Percentiles rank a stretch among this genome's conserved stretches.
Conservation (phyloP, 75 land plant species). For the Picea glauca region DNA sequence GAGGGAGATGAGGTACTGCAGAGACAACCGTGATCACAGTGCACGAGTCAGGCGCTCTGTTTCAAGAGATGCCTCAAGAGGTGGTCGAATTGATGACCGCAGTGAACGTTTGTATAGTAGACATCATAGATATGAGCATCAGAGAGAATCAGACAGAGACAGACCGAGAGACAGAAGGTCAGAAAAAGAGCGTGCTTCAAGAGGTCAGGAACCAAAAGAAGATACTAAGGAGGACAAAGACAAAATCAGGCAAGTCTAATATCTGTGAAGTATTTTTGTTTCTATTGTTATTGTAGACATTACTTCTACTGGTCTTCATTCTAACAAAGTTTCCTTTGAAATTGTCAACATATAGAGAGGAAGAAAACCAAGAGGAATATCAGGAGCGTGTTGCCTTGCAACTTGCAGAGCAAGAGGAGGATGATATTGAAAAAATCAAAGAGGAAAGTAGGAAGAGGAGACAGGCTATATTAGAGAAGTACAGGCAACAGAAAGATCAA, state of each 20-base stretch:
- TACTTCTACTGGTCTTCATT: neutral
- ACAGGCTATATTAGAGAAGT: conserved; percentile 92
- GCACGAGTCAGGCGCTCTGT: neutral
- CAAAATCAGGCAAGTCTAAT: conserved; percentile 20
- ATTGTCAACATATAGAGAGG: conserved; percentile 42
- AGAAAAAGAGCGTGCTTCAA: neutral
- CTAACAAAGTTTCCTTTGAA: neutral
- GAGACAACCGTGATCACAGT: conserved; percentile 7
- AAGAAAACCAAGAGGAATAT: conserved; percentile 75
- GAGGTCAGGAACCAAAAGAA: neutral
- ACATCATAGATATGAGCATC: conserved; percentile 3
- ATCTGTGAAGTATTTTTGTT: neutral
- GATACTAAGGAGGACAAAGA: conserved; percentile 12
- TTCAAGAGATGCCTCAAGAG: conserved; percentile 4
- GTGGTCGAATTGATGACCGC: conserved; percentile 4
- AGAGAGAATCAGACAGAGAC: conserved; percentile 4
- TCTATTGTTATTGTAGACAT: neutral
- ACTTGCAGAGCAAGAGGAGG: conserved; percentile 84
- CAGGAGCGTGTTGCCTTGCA: conserved; percentile 49
- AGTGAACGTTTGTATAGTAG: neutral
- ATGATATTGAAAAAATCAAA: conserved; percentile 83
- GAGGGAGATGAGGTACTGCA: conserved; percentile 6
- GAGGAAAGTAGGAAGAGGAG: conserved; percentile 85
- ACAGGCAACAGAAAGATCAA: conserved; percentile 45
- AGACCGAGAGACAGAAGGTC: neutral